Conservation (phyloP, 768 basidiomycete species). For the Arthromyces matolae region DNA sequence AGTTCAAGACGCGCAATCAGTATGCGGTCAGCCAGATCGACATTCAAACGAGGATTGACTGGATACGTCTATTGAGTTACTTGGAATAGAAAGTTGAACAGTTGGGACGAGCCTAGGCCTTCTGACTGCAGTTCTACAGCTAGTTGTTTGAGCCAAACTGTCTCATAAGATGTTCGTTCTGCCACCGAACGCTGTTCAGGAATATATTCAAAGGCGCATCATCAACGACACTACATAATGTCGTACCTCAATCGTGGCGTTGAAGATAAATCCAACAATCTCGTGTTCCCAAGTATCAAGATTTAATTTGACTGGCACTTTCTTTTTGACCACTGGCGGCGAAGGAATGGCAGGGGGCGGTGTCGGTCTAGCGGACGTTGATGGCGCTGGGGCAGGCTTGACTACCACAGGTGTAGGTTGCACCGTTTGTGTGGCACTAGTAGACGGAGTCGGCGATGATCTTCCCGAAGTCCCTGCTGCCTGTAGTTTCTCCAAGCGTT, state of each 20-base stretch:
- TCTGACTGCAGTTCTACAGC: constrained; percentile 66
- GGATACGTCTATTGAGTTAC: constrained; percentile 2
- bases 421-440: constrained; percentile 26
- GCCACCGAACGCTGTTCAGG: constrained; percentile 19
- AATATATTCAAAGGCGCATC: neutral
- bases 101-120: constrained; percentile 39
- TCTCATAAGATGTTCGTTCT: constrained; percentile 50
- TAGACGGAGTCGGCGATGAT: constrained; percentile 35
- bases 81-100: neutral
- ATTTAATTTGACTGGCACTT: constrained; percentile 46
- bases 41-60: constrained; percentile 43
- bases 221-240: neutral
- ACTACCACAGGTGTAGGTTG: constrained; percentile 28
- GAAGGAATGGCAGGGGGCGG: constrained; percentile 29
- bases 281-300: constrained; percentile 71
- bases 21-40: constrained; percentile 68
- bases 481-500: constrained; percentile 85
- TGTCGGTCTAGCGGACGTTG: constrained; percentile 26
- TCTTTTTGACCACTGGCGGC: constrained; percentile 47
- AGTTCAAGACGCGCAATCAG: constrained; percentile 84
- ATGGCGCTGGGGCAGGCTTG: constrained; percentile 34
- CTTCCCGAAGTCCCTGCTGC: constrained; percentile 26
- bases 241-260: constrained; percentile 77
- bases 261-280: constrained; percentile 62
- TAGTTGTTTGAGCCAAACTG: constrained; percentile 82